A percentile compares a stretch with the other conserved stretches of the same genome.
These are phyloP conservation scores for Lachnellula suecica DNA, from an alignment of 2,329 filamentous ascomycete genomes.

Conservation along the genomic window DNA sequence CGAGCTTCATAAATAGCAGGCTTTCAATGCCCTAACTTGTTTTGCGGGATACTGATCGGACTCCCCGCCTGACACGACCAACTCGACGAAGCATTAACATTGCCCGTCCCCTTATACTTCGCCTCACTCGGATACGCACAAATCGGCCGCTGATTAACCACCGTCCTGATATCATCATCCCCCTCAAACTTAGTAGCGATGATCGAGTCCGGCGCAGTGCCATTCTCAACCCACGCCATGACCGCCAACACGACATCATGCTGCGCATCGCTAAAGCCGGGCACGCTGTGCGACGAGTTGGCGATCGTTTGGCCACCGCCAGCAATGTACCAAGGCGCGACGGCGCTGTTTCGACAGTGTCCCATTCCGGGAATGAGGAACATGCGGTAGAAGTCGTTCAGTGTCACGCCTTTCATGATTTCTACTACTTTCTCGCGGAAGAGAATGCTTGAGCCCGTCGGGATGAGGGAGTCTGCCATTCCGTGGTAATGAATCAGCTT, in stretches of 20 bases:
- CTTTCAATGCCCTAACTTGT: background rate
- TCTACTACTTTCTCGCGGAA: constrained; percentile 48
- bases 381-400: constrained; percentile 43
- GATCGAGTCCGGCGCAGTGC: constrained; percentile 32
- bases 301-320: constrained; percentile 34
- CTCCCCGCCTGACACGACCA: constrained; percentile 18
- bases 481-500: constrained; percentile 23
- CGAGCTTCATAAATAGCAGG: no score
- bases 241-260: constrained; percentile 49
- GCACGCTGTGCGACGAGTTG: constrained; percentile 34
- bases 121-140: constrained; percentile 37
- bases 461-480: constrained; percentile 45
- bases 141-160: constrained; percentile 45
- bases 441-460: constrained; percentile 48
- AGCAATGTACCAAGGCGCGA: constrained; percentile 43
- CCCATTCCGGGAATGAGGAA: constrained; percentile 51
- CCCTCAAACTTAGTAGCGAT: constrained; percentile 40
- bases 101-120: constrained; percentile 12
- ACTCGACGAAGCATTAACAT: constrained; percentile 17
- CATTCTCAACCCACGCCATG: constrained; percentile 48
- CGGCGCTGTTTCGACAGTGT: constrained; percentile 42
- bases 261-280: constrained; percentile 39
- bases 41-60: background rate
- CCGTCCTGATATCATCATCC: constrained; percentile 36
- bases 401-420: constrained; percentile 40